A percentile compares a stretch with the other conserved stretches of the same genome.
These are phyloP conservation scores for Ceratobasidium sp. DNA, from an alignment of 1,284 basidiomycete species.

Conservation along the genomic window DNA sequence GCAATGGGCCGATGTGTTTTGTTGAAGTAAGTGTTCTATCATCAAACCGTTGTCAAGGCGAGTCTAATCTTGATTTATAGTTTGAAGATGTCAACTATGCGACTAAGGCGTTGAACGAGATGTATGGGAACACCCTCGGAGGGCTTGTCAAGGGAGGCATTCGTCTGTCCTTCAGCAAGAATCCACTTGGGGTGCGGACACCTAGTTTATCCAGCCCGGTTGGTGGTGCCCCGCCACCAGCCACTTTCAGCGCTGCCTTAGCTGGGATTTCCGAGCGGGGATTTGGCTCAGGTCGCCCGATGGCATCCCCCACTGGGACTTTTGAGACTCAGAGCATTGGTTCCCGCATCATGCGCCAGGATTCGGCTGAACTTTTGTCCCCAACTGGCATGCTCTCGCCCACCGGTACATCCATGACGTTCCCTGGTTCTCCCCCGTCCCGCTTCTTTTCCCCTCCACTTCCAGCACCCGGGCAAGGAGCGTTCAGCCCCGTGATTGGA, in stretches of 20 bases:
- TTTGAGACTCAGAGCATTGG: slow-evolving; percentile 25
- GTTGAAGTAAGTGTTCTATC: slow-evolving; percentile 68
- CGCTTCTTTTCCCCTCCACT: slow-evolving; percentile 35
- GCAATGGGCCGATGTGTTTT: slow-evolving; percentile 96
- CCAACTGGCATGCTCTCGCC: slow-evolving; percentile 36
- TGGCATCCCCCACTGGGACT: slow-evolving; percentile 14
- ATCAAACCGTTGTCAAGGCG: slow-evolving; percentile 20
- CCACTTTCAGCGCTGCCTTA: slow-evolving; percentile 41
- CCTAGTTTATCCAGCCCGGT: slow-evolving; percentile 42
- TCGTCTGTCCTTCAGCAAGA: slow-evolving; percentile 94
- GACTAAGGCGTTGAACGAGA: slow-evolving; percentile 80
- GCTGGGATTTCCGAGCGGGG: slow-evolving; percentile 40
- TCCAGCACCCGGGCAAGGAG: slow-evolving; percentile 12
- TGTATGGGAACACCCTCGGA: slow-evolving; percentile 88
- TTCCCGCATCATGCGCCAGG: slow-evolving; percentile 31
- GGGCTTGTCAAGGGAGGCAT: slow-evolving; percentile 95
- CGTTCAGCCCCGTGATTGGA: slow-evolving; percentile 30
- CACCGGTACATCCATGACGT: slow-evolving; percentile 23
- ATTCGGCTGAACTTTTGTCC: slow-evolving; percentile 26
- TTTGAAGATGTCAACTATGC: slow-evolving; percentile 90
- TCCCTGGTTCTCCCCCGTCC: slow-evolving; percentile 29
- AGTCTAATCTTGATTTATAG: slow-evolving; percentile 53
- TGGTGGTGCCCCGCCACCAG: slow-evolving; percentile 33
- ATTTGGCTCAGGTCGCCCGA: slow-evolving; percentile 7
- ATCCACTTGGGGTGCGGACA: slow-evolving; percentile 69